These are phyloP conservation scores for Magnolia kwangsiensis DNA, from an alignment of 164 flowering plant species.

Conservation along the genomic window DNA sequence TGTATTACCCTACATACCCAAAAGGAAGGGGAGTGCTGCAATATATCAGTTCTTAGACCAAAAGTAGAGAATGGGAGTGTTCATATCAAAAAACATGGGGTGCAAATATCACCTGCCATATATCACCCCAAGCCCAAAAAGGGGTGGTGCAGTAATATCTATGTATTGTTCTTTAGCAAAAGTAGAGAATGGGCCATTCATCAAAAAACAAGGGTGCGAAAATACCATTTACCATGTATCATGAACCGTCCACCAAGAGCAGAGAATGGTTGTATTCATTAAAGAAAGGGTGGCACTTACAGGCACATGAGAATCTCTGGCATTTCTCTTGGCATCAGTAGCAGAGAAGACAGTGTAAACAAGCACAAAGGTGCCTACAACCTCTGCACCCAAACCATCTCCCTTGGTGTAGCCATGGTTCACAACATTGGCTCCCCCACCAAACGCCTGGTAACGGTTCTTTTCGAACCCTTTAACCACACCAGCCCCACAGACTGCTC, in stretches of 20 bases:
- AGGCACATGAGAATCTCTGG: constrained; percentile 72
- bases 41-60: too few relatives aligned
- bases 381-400: constrained; percentile 57
- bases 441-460: constrained; percentile 20
- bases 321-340: constrained; percentile 66
- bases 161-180: too few relatives aligned
- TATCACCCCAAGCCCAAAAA: too few relatives aligned
- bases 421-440: constrained; percentile 55
- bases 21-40: too few relatives aligned
- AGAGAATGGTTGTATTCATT: neutral
- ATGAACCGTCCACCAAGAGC: neutral
- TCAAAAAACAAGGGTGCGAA: too few relatives aligned
- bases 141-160: too few relatives aligned
- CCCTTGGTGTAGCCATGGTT: constrained; percentile 53
- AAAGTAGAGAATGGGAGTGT: too few relatives aligned
- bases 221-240: too few relatives aligned
- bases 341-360: constrained; percentile 69
- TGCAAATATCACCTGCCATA: too few relatives aligned
- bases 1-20: too few relatives aligned
- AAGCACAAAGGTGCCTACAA: constrained; percentile 59
- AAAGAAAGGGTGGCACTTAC: constrained; percentile 28
- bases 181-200: too few relatives aligned
- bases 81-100: too few relatives aligned
- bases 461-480: constrained; percentile 55
- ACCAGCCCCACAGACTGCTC: constrained; percentile 62